Base-by-base conservation (phyloP, 805 yeast species). In the Yamadazyma akitaensis region DNA sequence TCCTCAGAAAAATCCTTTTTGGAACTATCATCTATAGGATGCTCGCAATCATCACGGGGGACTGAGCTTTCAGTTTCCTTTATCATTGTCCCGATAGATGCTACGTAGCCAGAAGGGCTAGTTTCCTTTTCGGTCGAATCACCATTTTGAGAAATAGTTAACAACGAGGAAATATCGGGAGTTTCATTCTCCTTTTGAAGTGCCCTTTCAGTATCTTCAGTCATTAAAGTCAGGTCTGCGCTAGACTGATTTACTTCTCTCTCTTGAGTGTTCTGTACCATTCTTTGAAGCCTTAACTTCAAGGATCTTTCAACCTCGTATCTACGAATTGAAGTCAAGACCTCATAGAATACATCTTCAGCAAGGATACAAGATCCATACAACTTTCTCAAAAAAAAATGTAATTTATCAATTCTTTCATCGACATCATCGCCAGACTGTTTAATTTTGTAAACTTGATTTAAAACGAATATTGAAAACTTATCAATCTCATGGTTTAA, bases 361-460 rank as follows among this genome's bases (percentile, higher is more conserved):
- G 58, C 46, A 8, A 58, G 44, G 8, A 67, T 49, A 2, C 67
- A 64, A 38, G 64, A 50, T 2, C 71, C 70, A 49, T 67, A 67
- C 0, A 62, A 34, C 40, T 64, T 67, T 31, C 73, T 51, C 18
- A 65, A 47, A 1, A 56, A 31, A 42, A 60, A 67, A 41, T 47
- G 51, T 25, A 61, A 52, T 26, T 43, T 42, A 51, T 63, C 70
- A 14, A 64, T 28, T 41, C 56, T 59, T 14, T 43, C 37, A 3
- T 44, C 46, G 12, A 47, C 34, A 11, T 35, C 18, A 3, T 44
- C 36, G 8, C 44, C 39, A 21, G 44, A 45, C 9, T 43, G 37
- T 17, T 51, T 53, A 17, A 62, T 54, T 3, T 42, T 39, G n/a
- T 47, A 45, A n/a, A 60, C 46, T 13, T 51, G 42, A 3, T 35